Percentiles rank a stretch among this genome's conserved stretches.
Evolutionary conservation across 1,284 basidiomycete species (phyloP).

Genomic region (Boletus semigastroideus): DNA sequence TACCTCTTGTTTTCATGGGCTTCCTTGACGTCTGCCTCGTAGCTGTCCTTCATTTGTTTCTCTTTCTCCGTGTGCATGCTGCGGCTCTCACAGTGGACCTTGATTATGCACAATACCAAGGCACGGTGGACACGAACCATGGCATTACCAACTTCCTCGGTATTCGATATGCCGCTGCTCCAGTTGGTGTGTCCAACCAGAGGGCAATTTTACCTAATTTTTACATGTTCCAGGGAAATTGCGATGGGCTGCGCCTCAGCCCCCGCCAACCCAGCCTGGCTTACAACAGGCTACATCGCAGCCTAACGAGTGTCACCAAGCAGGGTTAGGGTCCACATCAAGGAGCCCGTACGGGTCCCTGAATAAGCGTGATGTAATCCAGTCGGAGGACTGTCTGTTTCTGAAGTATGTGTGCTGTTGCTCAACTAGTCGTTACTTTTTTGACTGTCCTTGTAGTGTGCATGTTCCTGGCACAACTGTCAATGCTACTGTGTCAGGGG

Average conservation of each 20-base stretch:
- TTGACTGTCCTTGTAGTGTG: slow-evolving; percentile 21
- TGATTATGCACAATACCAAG: slow-evolving; percentile 36
- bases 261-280: slow-evolving; percentile 17
- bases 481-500: slow-evolving; percentile 2
- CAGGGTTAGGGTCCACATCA: not conserved
- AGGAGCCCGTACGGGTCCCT: slow-evolving; percentile 1
- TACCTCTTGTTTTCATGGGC: not conserved
- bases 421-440: not conserved
- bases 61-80: not conserved
- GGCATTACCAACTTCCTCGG: slow-evolving; percentile 33
- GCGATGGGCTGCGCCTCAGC: slow-evolving; percentile 28
- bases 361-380: slow-evolving; percentile 6
- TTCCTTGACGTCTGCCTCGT: not conserved
- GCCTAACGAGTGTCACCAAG: slow-evolving; percentile 22
- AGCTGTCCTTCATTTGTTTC: not conserved
- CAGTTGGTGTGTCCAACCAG: slow-evolving; percentile 24
- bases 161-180: slow-evolving; percentile 35
- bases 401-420: slow-evolving; percentile 25
- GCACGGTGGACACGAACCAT: slow-evolving; percentile 20
- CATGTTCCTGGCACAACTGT: slow-evolving; percentile 23
- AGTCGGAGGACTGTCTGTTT: slow-evolving; percentile 35
- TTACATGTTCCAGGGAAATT: slow-evolving; percentile 20
- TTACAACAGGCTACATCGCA: slow-evolving; percentile 24
- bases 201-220: not conserved
- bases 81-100: slow-evolving; percentile 14